Evolutionary conservation across 805 yeast species (phyloP).

Genomic region (Debaryomyces prosopidis): DNA sequence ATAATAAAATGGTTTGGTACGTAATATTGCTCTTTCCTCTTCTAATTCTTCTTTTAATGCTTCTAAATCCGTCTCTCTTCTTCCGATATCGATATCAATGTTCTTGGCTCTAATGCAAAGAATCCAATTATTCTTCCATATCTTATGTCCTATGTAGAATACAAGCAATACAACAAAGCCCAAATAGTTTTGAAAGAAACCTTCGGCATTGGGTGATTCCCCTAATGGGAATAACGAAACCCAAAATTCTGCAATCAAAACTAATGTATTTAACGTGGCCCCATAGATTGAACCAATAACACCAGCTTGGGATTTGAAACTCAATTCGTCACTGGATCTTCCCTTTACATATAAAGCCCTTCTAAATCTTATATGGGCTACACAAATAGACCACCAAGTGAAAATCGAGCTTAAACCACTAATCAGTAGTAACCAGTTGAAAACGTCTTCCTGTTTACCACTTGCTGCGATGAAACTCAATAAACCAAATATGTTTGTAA

Average conservation of each 20-base stretch:
- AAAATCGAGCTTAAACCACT: constrained; percentile 43
- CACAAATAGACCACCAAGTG: constrained; percentile 42
- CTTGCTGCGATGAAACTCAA: constrained; percentile 54
- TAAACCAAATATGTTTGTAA: constrained; percentile 56
- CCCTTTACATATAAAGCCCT: constrained; percentile 34
- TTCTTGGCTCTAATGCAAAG: constrained; percentile 34
- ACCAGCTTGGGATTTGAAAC: constrained; percentile 39
- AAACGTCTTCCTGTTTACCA: constrained; percentile 39
- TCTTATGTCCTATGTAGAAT: constrained; percentile 41
- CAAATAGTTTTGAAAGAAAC: constrained; percentile 37
- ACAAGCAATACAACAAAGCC: constrained; percentile 37
- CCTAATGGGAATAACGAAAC: constrained; percentile 40
- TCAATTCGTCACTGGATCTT: constrained; percentile 36
- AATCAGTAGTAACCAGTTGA: constrained; percentile 41
- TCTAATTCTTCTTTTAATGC: constrained; percentile 35
- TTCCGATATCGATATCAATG: constrained; percentile 43
- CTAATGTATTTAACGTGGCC: constrained; percentile 31
- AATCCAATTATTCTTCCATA: constrained; percentile 41
- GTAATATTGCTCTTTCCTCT: constrained; percentile 31
- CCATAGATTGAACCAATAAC: constrained; percentile 37
- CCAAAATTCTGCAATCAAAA: constrained; percentile 45
- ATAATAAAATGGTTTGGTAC: constrained; percentile 33
- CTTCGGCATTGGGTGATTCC: constrained; percentile 34
- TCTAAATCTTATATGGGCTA: constrained; percentile 42
- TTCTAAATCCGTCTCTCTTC: constrained; percentile 43